These are phyloP conservation scores for Phragmites australis DNA, from an alignment of 176 grass and related monocot genomes.

Conservation along the genomic window DNA sequence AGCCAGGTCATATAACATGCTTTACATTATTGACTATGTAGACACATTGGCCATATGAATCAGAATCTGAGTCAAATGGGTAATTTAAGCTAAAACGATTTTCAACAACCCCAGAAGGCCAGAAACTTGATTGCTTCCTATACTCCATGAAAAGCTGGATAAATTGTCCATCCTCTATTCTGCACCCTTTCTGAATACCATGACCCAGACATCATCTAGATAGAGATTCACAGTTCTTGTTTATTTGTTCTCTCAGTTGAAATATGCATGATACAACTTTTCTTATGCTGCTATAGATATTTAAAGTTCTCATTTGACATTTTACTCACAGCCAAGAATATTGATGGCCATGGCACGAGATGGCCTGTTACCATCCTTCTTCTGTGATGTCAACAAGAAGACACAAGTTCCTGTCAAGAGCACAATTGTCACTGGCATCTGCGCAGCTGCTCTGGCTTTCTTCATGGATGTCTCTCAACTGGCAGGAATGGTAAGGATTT, in stretches of 20 bases:
- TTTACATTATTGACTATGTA: background rate
- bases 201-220: background rate
- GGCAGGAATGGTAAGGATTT: slow-evolving; percentile 74
- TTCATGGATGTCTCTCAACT: slow-evolving; percentile 92
- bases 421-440: slow-evolving; percentile 78
- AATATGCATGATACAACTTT: background rate
- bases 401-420: slow-evolving; percentile 92
- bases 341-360: slow-evolving; percentile 90
- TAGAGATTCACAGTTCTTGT: background rate
- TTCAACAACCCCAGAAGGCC: background rate
- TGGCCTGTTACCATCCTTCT: slow-evolving; percentile 73
- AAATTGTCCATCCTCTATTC: background rate
- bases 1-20: background rate
- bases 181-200: slow-evolving; percentile 1
- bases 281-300: background rate
- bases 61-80: background rate
- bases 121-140: background rate
- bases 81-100: background rate
- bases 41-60: background rate
- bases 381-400: slow-evolving; percentile 61
- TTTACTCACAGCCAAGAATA: slow-evolving; percentile 72
- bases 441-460: slow-evolving; percentile 66
- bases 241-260: background rate
- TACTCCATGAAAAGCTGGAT: background rate
- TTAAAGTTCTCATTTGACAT: slow-evolving; percentile 14